Conservation (phyloP, 352 stramenopile species). For the Hyaloperonospora arabidopsidis region DNA sequence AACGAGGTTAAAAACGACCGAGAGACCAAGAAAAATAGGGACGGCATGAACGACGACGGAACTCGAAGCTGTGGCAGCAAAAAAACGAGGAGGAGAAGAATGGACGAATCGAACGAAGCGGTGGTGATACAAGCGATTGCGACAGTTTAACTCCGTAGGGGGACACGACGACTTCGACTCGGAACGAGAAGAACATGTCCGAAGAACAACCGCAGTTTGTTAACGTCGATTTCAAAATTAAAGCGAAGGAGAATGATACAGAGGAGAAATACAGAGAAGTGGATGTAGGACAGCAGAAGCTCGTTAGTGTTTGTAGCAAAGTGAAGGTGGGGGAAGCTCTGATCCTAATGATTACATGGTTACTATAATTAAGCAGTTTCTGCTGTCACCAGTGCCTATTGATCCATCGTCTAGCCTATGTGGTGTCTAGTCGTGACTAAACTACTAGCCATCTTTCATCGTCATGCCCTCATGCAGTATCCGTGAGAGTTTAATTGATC, state of each 20-base stretch:
- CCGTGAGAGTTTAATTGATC: no score
- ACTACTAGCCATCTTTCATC: constrained; percentile 52
- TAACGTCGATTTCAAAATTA: constrained; percentile 8
- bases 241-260: constrained; percentile 12
- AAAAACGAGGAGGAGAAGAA: constrained; percentile 33
- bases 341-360: constrained; percentile 19
- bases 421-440: constrained; percentile 48
- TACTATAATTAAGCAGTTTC: constrained; percentile 33
- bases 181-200: constrained; percentile 19
- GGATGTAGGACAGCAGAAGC: constrained; percentile 12
- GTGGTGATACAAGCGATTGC: constrained; percentile 7
- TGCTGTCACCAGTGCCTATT: constrained; percentile 23
- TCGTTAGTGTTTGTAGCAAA: constrained; percentile 11
- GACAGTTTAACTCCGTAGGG: constrained; percentile 9
- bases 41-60: constrained; percentile 12
- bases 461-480: constrained; percentile 45
- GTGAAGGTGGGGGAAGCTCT: constrained; percentile 10
- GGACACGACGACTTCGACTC: constrained; percentile 7
- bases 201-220: constrained; percentile 9
- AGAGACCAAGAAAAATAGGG: not conserved
- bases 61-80: constrained; percentile 21
- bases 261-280: constrained; percentile 19
- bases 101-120: constrained; percentile 15
- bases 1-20: constrained; percentile 5
- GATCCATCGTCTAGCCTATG: constrained; percentile 20